phyloP scores from a whole-genome alignment of 1,284 basidiomycete genomes.

The Fomitopsis betulina region DNA sequence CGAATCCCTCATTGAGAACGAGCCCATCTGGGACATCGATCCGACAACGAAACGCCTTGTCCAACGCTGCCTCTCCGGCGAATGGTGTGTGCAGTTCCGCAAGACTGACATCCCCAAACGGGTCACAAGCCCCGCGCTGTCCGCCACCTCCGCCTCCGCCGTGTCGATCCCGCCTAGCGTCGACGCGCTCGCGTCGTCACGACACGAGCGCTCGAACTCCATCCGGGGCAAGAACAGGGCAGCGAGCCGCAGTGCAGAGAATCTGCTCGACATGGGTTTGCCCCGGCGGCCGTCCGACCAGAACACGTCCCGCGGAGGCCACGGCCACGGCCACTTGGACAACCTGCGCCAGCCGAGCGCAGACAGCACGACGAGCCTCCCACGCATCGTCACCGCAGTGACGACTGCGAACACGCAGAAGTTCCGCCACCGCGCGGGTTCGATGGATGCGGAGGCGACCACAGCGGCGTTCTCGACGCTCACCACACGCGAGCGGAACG shows the following conservation, averaged over 20 bases:
- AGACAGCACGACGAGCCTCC: slow-evolving; percentile 49
- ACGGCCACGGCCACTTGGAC: slow-evolving; percentile 7
- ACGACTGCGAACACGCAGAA: slow-evolving; percentile 6
- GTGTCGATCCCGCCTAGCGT: slow-evolving; percentile 22
- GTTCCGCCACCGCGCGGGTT: slow-evolving; percentile 29
- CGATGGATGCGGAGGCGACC: slow-evolving; percentile 28
- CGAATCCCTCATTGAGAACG: slow-evolving; percentile 73
- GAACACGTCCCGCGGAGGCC: slow-evolving; percentile 27
- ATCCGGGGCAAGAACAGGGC: slow-evolving; percentile 42
- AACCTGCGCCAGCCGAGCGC: slow-evolving; percentile 33
- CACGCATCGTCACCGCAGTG: slow-evolving; percentile 35
- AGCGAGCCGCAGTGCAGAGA: slow-evolving; percentile 60
- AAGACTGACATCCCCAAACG: slow-evolving; percentile 25
- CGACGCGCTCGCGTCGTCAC: slow-evolving; percentile 15
- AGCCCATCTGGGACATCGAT: slow-evolving; percentile 77
- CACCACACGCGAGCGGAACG: slow-evolving; percentile 8
- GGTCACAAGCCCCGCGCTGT: slow-evolving; percentile 35
- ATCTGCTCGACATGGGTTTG: slow-evolving; percentile 22
- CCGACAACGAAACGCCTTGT: slow-evolving; percentile 89
- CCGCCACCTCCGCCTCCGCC: slow-evolving; percentile 24
- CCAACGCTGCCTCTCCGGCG: slow-evolving; percentile 83
- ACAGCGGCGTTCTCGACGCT: slow-evolving; percentile 15
- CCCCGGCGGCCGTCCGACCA: slow-evolving; percentile 6
- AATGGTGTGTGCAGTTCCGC: slow-evolving; percentile 78
- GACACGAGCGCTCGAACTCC: slow-evolving; percentile 26